phyloP scores from a whole-genome alignment of 768 basidiomycete genomes.

The Leccinellum luteum region DNA sequence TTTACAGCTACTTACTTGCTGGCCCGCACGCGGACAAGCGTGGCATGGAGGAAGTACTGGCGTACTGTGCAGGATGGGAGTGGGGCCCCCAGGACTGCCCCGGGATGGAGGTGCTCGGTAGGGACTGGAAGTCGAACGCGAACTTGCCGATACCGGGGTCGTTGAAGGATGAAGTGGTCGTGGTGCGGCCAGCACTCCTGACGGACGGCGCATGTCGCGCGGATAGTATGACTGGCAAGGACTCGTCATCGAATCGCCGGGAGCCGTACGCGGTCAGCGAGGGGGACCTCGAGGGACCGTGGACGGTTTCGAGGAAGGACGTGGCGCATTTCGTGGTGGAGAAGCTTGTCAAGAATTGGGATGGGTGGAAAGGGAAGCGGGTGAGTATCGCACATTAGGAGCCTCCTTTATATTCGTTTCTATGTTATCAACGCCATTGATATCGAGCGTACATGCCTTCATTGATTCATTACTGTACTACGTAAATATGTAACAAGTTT shows the following conservation, averaged over 20 bases:
- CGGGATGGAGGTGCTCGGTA: slow-evolving; percentile 40
- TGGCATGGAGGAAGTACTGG: slow-evolving; percentile 51
- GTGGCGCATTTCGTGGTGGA: slow-evolving; percentile 65
- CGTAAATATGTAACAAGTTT: too few species aligned
- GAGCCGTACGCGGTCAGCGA: slow-evolving; percentile 44
- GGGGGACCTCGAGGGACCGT: slow-evolving; percentile 39
- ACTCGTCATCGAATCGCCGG: slow-evolving; percentile 12
- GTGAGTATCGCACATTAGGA: slow-evolving; percentile 49
- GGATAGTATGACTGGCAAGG: slow-evolving; percentile 2
- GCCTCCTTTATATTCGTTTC: too few species aligned
- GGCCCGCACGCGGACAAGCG: slow-evolving; percentile 59
- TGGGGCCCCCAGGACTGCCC: slow-evolving; percentile 52
- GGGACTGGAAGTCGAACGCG: slow-evolving; percentile 40
- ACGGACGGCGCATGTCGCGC: slow-evolving; percentile 52
- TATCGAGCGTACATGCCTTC: too few species aligned
- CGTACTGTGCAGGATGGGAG: slow-evolving; percentile 47
- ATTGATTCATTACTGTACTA: too few species aligned
- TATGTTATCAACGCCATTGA: too few species aligned
- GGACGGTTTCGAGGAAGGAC: slow-evolving; percentile 59
- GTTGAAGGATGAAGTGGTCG: slow-evolving; percentile 37
- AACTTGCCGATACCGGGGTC: slow-evolving; percentile 41
- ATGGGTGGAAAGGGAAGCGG: slow-evolving; percentile 49
- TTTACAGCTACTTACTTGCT: slow-evolving; percentile 47
- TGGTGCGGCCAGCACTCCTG: slow-evolving; percentile 57
- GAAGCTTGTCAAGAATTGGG: slow-evolving; percentile 45